A percentile compares a stretch with the other conserved stretches of the same genome.
Evolutionary conservation across 352 stramenopile species (phyloP).

Genomic region (Aphanomyces euteiches): DNA sequence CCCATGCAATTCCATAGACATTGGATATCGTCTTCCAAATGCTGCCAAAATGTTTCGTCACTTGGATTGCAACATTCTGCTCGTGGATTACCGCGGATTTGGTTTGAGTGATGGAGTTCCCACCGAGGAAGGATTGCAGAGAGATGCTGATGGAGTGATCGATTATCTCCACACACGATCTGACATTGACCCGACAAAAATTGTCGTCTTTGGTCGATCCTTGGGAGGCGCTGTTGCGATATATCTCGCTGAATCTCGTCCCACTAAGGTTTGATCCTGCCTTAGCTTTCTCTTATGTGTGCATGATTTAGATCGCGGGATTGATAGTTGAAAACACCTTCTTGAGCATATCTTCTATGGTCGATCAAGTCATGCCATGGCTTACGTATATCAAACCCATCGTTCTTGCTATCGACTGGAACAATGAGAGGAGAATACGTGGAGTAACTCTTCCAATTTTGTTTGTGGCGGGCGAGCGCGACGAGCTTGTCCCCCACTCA

Average conservation of each 20-base stretch:
- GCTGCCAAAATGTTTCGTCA: slow-evolving; percentile 86
- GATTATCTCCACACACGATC: slow-evolving; percentile 64
- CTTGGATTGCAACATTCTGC: slow-evolving; percentile 84
- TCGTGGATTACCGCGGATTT: slow-evolving; percentile 94
- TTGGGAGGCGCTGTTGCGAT: slow-evolving; percentile 91
- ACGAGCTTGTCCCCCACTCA: slow-evolving; percentile 89
- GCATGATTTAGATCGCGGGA: slow-evolving; percentile 60
- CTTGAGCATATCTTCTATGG: slow-evolving; percentile 89
- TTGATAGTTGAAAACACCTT: slow-evolving; percentile 96
- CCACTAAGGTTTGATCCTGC: slow-evolving; percentile 42
- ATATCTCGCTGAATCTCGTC: slow-evolving; percentile 79
- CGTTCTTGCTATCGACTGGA: slow-evolving; percentile 89
- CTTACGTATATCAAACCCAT: slow-evolving; percentile 86
- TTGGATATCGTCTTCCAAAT: slow-evolving; percentile 92
- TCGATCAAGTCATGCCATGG: slow-evolving; percentile 91
- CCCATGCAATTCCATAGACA: slow-evolving; percentile 51
- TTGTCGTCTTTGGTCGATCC: slow-evolving; percentile 91
- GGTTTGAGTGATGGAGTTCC: slow-evolving; percentile 85
- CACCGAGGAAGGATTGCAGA: slow-evolving; percentile 85
- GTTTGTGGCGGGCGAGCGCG: slow-evolving; percentile 85
- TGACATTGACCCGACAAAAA: slow-evolving; percentile 80
- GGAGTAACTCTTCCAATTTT: slow-evolving; percentile 80
- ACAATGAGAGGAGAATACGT: slow-evolving; percentile 63
- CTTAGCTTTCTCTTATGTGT: neutral
- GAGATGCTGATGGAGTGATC: slow-evolving; percentile 88